These are phyloP conservation scores for Fusarium tjaetaba DNA, from an alignment of 2,329 filamentous ascomycete genomes.

Conservation along the genomic window DNA sequence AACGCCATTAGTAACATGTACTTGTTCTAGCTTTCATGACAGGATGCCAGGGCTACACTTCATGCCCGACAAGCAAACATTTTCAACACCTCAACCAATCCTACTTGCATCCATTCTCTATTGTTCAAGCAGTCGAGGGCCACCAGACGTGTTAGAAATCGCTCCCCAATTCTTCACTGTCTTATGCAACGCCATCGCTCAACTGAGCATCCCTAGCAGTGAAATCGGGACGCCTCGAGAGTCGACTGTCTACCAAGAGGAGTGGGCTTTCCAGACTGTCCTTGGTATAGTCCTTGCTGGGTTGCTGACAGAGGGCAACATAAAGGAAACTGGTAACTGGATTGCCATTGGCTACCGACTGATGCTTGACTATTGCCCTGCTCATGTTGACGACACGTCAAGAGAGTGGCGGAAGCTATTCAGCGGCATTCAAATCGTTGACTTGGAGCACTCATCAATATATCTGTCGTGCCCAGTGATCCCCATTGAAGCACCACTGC, in stretches of 20 bases:
- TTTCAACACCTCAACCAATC: not conserved
- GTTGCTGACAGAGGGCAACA: not conserved
- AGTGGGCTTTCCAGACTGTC: constrained; percentile 18
- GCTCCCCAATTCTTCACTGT: constrained; percentile 1
- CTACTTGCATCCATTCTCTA: constrained; percentile 2
- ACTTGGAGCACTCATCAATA: constrained; percentile 11
- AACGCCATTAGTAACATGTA: not conserved
- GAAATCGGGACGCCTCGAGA: not conserved
- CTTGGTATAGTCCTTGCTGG: constrained; percentile 5
- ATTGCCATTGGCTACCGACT: constrained; percentile 10
- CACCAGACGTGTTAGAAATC: not conserved
- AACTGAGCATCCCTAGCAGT: constrained; percentile 7
- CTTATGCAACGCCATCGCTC: constrained; percentile 8
- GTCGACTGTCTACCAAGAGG: not conserved
- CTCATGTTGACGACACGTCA: constrained; percentile 9
- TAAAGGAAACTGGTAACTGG: constrained; percentile 13
- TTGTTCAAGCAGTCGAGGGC: constrained; percentile 3
- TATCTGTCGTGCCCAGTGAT: constrained; percentile 4
- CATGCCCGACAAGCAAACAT: constrained; percentile 15
- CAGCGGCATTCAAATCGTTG: constrained; percentile 14
- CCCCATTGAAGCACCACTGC: constrained; percentile 1
- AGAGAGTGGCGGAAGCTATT: constrained; percentile 16
- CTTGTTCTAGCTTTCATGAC: not conserved
- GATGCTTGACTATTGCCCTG: constrained; percentile 14
- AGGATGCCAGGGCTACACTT: constrained; percentile 12